Evolutionary conservation across 1,139 yeast genomes (phyloP).

Genomic region (Pichia sp.): DNA sequence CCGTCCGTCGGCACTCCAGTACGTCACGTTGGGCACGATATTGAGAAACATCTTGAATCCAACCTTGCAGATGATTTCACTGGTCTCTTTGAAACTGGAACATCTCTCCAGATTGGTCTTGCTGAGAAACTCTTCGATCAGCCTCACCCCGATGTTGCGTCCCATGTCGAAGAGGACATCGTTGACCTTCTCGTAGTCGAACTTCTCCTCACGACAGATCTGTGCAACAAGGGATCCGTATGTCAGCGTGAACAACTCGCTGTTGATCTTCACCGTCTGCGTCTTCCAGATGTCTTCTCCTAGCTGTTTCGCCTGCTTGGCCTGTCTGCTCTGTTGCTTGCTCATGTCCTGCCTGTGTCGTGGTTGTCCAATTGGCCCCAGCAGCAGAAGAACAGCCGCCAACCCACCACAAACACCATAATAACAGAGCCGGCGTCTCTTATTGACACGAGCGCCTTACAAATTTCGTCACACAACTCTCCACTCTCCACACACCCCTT

Average conservation of each 20-base stretch:
- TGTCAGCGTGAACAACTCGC: conserved; percentile 88
- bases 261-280: conserved; percentile 83
- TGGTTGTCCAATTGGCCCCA: no score
- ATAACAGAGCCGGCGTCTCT: no score
- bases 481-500: no score
- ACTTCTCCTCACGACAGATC: conserved; percentile 76
- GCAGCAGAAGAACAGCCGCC: no score
- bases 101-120: conserved; percentile 85
- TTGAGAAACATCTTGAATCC: conserved; percentile 91
- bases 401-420: no score
- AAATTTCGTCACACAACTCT: no score
- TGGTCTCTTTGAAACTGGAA: conserved; percentile 75
- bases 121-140: conserved; percentile 92
- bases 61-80: conserved; percentile 79
- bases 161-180: conserved; percentile 91
- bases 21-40: conserved; percentile 64
- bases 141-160: conserved; percentile 85
- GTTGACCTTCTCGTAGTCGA: conserved; percentile 78
- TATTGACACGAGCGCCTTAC: no score
- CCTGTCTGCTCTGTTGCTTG: conserved; percentile 9
- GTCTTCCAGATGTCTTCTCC: conserved; percentile 96
- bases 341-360: neutral
- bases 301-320: conserved; percentile 24
- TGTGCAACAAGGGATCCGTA: conserved; percentile 97
- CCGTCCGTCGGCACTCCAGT: conserved; percentile 77